Percentiles rank a stretch among this genome's conserved stretches.
These are phyloP conservation scores for Zygoascus bituminiphila DNA, from an alignment of 805 yeast genomes.

Conservation along the genomic window DNA sequence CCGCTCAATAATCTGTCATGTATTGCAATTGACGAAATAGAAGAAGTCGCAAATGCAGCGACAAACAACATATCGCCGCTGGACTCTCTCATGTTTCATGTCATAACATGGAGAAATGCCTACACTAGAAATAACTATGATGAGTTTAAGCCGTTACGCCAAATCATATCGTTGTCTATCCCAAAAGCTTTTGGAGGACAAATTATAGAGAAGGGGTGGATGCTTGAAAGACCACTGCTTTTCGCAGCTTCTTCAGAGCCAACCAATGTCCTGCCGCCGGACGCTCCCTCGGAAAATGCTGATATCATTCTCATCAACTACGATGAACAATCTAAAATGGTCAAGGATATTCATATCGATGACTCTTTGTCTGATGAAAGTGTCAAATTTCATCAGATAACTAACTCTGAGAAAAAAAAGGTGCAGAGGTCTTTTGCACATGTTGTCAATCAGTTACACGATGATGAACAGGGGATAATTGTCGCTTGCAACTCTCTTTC, in stretches of 20 bases:
- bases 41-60: constrained; percentile 10
- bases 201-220: constrained; percentile 6
- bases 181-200: not conserved
- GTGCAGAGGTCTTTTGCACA: not conserved
- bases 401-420: not conserved
- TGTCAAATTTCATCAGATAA: not conserved
- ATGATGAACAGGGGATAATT: not conserved
- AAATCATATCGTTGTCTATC: not conserved
- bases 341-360: not conserved
- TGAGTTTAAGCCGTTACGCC: not conserved
- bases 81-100: not conserved
- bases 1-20: constrained; percentile 15
- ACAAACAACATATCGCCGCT: not conserved
- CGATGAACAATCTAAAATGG: not conserved
- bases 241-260: not conserved
- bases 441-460: not conserved
- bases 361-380: not conserved
- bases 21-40: constrained; percentile 25
- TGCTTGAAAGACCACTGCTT: not conserved
- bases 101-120: constrained; percentile 2
- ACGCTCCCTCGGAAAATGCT: not conserved
- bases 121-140: not conserved
- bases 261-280: not conserved
- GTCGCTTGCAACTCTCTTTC: not conserved
- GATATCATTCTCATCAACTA: not conserved